Conservation (phyloP, 768 basidiomycete species). For the Pholiota molesta region DNA sequence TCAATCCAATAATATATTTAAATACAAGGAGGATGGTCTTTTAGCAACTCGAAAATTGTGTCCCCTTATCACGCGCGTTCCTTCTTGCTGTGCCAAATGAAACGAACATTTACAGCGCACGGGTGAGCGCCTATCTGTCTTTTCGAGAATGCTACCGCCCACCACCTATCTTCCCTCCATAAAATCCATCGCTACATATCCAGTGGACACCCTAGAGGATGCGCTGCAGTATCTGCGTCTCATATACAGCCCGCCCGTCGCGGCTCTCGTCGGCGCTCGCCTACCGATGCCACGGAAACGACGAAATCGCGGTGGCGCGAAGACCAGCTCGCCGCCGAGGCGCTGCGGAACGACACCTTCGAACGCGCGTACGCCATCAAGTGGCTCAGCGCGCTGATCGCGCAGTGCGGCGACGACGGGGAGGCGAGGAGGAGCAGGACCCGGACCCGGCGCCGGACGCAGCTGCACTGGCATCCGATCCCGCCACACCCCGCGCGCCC, state of each 20-base stretch:
- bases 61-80: too few relatives aligned
- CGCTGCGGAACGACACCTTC: constrained; percentile 59
- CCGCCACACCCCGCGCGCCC: too few relatives aligned
- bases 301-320: background rate
- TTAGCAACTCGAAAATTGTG: too few relatives aligned
- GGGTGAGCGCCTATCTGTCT: background rate
- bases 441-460: background rate
- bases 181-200: constrained; percentile 38
- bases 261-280: constrained; percentile 49
- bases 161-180: constrained; percentile 59
- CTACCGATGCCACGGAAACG: background rate
- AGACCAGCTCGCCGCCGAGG: constrained; percentile 22
- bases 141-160: constrained; percentile 41
- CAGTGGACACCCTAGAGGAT: constrained; percentile 41
- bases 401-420: constrained; percentile 31
- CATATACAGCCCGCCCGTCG: constrained; percentile 68
- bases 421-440: constrained; percentile 11
- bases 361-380: constrained; percentile 70
- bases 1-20: too few relatives aligned
- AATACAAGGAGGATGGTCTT: too few relatives aligned
- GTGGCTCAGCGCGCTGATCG: constrained; percentile 75
- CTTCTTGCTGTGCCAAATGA: too few relatives aligned
- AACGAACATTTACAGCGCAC: background rate
- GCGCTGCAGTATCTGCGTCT: constrained; percentile 51
- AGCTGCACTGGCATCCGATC: too few relatives aligned